Evolutionary conservation across 345 rosid species (phyloP).

Genomic region (Salix purpurea): DNA sequence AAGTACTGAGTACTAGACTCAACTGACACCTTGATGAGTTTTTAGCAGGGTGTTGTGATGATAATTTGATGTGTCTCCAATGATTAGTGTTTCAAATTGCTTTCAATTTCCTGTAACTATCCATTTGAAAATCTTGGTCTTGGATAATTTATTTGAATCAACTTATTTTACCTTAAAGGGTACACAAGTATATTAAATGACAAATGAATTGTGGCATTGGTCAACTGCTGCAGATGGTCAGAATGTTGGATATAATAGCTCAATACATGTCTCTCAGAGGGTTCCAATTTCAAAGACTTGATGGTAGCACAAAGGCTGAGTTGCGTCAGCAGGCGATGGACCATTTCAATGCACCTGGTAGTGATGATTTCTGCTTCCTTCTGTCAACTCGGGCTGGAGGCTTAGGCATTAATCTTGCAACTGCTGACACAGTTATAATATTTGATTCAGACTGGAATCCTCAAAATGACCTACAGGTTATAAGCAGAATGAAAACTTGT

Average conservation of each 20-base stretch:
- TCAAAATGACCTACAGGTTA: slow-evolving; percentile 96
- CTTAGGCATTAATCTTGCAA: slow-evolving; percentile 96
- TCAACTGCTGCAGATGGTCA: slow-evolving; percentile 74
- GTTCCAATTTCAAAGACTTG: slow-evolving; percentile 97
- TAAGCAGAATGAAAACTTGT: neutral
- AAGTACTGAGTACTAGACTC: neutral
- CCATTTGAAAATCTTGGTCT: neutral
- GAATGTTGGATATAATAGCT: slow-evolving; percentile 95
- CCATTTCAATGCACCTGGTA: slow-evolving; percentile 95
- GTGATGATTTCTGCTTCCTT: slow-evolving; percentile 99
- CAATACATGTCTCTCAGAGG: slow-evolving; percentile 90
- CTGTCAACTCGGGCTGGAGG: slow-evolving; percentile 99
- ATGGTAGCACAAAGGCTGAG: slow-evolving; percentile 99
- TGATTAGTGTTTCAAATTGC: neutral
- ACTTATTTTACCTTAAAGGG: neutral
- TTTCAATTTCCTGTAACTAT: neutral
- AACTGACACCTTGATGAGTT: neutral
- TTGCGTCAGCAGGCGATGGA: slow-evolving; percentile 99
- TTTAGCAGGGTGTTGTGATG: neutral
- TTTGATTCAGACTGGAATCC: slow-evolving; percentile 99
- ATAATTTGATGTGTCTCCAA: neutral
- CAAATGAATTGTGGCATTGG: slow-evolving; percentile 3
- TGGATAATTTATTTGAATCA: neutral
- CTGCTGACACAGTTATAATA: slow-evolving; percentile 96
- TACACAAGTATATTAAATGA: neutral